Evolutionary conservation across 2,329 filamentous ascomycete species (phyloP).

Genomic region (Xylaria multiplex): DNA sequence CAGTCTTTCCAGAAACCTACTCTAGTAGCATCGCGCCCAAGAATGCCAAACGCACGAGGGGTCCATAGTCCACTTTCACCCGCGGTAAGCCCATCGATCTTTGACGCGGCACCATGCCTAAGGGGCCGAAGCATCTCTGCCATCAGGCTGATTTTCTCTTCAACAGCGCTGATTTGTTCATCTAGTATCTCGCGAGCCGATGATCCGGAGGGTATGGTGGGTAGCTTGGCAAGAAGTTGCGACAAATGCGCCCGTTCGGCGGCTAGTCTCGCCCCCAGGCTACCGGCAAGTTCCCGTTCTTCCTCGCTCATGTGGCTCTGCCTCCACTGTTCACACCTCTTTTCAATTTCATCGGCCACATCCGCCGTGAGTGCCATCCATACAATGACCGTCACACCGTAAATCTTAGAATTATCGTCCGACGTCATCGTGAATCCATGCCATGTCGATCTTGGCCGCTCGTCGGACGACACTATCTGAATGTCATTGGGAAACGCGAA

Average conservation of each 20-base stretch:
- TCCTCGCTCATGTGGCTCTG: constrained; percentile 88
- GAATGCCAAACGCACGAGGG: constrained; percentile 89
- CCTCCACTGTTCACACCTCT: constrained; percentile 84
- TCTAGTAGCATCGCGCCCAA: constrained; percentile 84
- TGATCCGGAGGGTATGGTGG: constrained; percentile 82
- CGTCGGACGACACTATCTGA: constrained; percentile 93
- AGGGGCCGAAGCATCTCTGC: constrained; percentile 93
- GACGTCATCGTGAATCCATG: constrained; percentile 99
- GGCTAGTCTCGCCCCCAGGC: constrained; percentile 87
- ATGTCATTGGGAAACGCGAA: constrained; percentile 99
- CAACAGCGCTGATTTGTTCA: constrained; percentile 92
- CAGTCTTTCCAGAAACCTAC: constrained; percentile 99
- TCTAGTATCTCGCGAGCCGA: constrained; percentile 84
- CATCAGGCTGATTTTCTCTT: constrained; percentile 98
- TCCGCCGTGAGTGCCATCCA: constrained; percentile 88
- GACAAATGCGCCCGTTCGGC: constrained; percentile 90
- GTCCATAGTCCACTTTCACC: constrained; percentile 97
- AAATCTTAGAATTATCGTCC: constrained; percentile 88
- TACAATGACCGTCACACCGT: constrained; percentile 89
- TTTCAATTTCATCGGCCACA: constrained; percentile 84
- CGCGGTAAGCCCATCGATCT: constrained; percentile 95
- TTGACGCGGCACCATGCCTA: constrained; percentile 91
- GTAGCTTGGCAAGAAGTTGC: constrained; percentile 83
- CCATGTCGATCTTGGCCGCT: constrained; percentile 95
- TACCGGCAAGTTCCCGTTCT: constrained; percentile 91